Conservation (phyloP, 2,329 filamentous ascomycete genomes). For the Clonostachys sp. region DNA sequence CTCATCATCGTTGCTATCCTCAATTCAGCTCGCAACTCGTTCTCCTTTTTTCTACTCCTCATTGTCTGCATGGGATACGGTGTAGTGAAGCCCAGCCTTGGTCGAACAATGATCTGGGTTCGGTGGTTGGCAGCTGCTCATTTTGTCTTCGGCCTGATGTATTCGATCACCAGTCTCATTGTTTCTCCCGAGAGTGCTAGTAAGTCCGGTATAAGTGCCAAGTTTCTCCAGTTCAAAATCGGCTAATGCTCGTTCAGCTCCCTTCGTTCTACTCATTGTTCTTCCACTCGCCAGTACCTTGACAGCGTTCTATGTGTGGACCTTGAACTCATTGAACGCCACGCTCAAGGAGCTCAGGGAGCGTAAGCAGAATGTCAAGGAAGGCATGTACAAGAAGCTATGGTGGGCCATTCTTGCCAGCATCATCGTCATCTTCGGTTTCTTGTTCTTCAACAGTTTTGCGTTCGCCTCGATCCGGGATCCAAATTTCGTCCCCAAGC, state of each 20-base stretch:
- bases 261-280: slow-evolving; percentile 87
- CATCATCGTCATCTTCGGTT: slow-evolving; percentile 93
- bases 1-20: slow-evolving; percentile 89
- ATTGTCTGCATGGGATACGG: slow-evolving; percentile 99
- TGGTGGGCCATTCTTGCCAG: slow-evolving; percentile 96
- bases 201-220: slow-evolving; percentile 25
- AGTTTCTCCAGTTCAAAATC: background rate
- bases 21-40: slow-evolving; percentile 92
- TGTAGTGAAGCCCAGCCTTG: slow-evolving; percentile 89
- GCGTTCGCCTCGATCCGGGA: slow-evolving; percentile 82
- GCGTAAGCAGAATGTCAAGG: slow-evolving; percentile 90
- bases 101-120: slow-evolving; percentile 90
- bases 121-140: slow-evolving; percentile 87
- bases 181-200: slow-evolving; percentile 83
- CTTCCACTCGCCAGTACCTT: slow-evolving; percentile 86
- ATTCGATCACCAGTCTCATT: slow-evolving; percentile 83
- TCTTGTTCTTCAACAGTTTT: slow-evolving; percentile 98
- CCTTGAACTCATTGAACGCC: slow-evolving; percentile 86
- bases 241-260: slow-evolving; percentile 46
- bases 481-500: slow-evolving; percentile 87
- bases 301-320: slow-evolving; percentile 98
- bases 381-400: slow-evolving; percentile 93
- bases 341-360: slow-evolving; percentile 96
- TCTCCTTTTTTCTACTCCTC: slow-evolving; percentile 95
- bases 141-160: slow-evolving; percentile 92